Evolutionary conservation across 78 protist species (phyloP), one percentile per base, ranked within the genome.

Genomic region (Speleostelium caveatum): DNA sequence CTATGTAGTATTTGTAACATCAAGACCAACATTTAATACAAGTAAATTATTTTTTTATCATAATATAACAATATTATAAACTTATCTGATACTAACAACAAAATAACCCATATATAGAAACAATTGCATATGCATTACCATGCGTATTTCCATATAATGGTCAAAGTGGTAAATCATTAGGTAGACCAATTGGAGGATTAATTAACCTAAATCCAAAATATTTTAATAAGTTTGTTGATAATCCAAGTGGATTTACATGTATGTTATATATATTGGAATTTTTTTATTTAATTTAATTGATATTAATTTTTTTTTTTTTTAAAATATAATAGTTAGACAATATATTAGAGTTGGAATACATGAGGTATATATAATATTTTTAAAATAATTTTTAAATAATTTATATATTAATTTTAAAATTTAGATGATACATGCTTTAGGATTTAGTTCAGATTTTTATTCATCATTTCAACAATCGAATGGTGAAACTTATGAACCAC

Each of bases 261-360:
- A 41, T 71, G n/a, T n/a, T n/a, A n/a, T n/a, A n/a, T n/a, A n/a
- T n/a, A n/a, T n/a, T n/a, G n/a, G n/a, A n/a, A n/a, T n/a, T n/a
- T n/a, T n/a, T n/a, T n/a, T n/a, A n/a, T n/a, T n/a, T n/a, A n/a
- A n/a, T n/a, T n/a, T n/a, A n/a, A n/a, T n/a, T n/a, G n/a, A n/a
- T n/a, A n/a, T n/a, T n/a, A n/a, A n/a, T n/a, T n/a, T n/a, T n/a
- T n/a, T n/a, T n/a, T n/a, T n/a, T n/a, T n/a, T n/a, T n/a, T n/a
- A n/a, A n/a, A n/a, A n/a, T n/a, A n/a, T n/a, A n/a, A n/a, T n/a
- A n/a, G n/a, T 71, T 33, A 71, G 49, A 38, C 71, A 67, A 59
- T 80, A 32, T 69, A 42, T 69, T 58, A 38, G 90, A 39, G 90
- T 80, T 80, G 90, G 90, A 32, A 59, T 80, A 51, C 90, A 80